Base-by-base conservation (phyloP, 1,284 basidiomycete genomes). In the Rhodotorula sp. region DNA sequence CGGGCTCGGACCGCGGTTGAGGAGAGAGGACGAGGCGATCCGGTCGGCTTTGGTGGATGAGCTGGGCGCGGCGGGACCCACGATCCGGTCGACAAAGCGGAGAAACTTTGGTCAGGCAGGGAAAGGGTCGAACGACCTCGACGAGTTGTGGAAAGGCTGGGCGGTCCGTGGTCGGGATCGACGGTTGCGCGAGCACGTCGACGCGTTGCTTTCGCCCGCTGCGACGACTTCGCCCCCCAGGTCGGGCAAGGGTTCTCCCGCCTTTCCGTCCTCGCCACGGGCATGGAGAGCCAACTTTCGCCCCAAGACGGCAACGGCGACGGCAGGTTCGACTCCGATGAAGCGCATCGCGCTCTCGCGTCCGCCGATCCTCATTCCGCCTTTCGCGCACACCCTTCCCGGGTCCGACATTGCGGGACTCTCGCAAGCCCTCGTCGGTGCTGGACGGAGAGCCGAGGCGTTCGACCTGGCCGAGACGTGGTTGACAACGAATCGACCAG, bases 381-480 rank as follows among this genome's bases (percentile, higher is more conserved):
- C 61, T 5, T 20, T 56, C 15, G 39, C 69, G 1, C 23, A 34
- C 5, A 14, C 34, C 23, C 59, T 76, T 21, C 47, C 71, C 16
- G 20, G 43, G 7, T 65, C 64, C n/a, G 70, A 65, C 58, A 14
- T 74, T 59, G 21, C 70, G 3, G 57, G 58, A 0, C 68, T 76
- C 39, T 60, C 66, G 20, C 63, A 76, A 16, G 39, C 56, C 3
- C 62, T 74, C 5, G 56, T 70, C 0, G 62, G 58, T 23, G 67
- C 71, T 8, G 29, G 51, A 5, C 59, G 66, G 0, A 34, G 20
- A 1, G 29, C 23, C 20, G 66, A 68, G 2, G 74, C 72, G 3
- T 63, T 70, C 64, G 56, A 46, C 5, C 51, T 71, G 12, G 67
- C 72, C 58, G 58, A 68, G 21, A n/a, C 51, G 14, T 76, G 74